Conservation (phyloP, 2,329 filamentous ascomycete species). For the Venturia oleaginea region DNA sequence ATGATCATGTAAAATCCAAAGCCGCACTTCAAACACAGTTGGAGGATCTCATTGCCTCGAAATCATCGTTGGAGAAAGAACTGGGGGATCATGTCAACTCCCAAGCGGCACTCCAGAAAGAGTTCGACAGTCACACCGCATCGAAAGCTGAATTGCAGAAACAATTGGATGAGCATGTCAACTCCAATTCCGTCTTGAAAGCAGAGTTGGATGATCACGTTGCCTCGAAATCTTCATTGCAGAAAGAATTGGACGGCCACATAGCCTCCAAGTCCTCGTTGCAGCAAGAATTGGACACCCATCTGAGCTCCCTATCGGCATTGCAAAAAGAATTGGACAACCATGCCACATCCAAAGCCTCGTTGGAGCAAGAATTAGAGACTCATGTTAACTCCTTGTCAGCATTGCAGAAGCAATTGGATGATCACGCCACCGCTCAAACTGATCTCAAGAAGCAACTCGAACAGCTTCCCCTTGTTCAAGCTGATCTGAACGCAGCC, state of each 20-base stretch:
- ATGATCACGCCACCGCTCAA: not conserved
- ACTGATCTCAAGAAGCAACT: conserved; percentile 2
- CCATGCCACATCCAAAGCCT: not conserved
- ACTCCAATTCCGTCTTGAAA: not conserved
- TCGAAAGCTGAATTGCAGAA: not conserved
- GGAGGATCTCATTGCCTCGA: not conserved
- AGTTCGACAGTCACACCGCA: not conserved
- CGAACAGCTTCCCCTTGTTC: not conserved
- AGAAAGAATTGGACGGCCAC: not conserved
- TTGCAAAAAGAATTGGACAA: not conserved
- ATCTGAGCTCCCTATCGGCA: not conserved
- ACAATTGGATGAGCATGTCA: not conserved
- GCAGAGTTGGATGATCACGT: conserved; percentile 2
- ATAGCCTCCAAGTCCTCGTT: not conserved
- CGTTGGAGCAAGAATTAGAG: conserved; percentile 1
- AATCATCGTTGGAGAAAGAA: not conserved
- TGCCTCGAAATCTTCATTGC: not conserved
- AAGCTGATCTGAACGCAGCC: not conserved
- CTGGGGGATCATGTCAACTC: not conserved
- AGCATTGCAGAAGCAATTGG: conserved; percentile 3
- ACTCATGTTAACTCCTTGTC: not conserved
- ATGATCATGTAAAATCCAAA: conserved; percentile 7
- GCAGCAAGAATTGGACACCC: not conserved
- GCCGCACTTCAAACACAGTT: not conserved
- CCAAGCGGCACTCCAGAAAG: not conserved